Conservation (phyloP, 1,139 yeast genomes). For the Pichia sp. region DNA sequence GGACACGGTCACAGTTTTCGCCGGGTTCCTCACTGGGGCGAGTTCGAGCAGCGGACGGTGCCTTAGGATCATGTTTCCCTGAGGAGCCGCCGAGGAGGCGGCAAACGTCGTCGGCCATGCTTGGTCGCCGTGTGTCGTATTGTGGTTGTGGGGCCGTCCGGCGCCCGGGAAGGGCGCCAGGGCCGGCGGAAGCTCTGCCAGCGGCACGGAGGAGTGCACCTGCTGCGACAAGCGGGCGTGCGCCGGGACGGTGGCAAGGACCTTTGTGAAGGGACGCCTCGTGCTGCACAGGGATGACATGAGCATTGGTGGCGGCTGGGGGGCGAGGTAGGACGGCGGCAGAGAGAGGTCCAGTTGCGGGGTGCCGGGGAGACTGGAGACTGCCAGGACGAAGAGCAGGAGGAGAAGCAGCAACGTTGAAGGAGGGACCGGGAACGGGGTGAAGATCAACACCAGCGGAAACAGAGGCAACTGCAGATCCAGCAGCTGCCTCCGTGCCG, state of each 20-base stretch:
- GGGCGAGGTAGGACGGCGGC: not conserved
- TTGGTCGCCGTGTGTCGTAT: no score
- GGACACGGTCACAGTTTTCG: conserved; percentile 35
- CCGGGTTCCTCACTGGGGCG: conserved; percentile 2
- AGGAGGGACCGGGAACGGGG: no score
- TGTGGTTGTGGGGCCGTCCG: not conserved
- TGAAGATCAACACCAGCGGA: no score
- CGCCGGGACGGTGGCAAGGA: not conserved
- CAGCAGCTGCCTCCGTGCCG: not conserved
- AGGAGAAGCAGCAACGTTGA: no score
- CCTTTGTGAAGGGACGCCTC: not conserved
- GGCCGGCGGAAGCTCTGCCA: not conserved
- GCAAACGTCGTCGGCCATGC: not conserved
- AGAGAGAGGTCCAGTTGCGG: no score
- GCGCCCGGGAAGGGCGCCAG: no score
- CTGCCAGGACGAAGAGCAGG: no score
- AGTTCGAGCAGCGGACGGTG: conserved; percentile 18
- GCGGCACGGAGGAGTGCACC: not conserved
- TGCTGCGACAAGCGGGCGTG: not conserved
- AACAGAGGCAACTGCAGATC: no score
- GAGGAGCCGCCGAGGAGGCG: not conserved
- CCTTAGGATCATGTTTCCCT: conserved; percentile 11
- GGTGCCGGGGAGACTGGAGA: no score
- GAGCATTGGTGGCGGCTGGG: not conserved
- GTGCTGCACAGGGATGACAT: not conserved